phyloP scores from a whole-genome alignment of 2,329 filamentous ascomycete species.

The Diaporthe aspalathi region DNA sequence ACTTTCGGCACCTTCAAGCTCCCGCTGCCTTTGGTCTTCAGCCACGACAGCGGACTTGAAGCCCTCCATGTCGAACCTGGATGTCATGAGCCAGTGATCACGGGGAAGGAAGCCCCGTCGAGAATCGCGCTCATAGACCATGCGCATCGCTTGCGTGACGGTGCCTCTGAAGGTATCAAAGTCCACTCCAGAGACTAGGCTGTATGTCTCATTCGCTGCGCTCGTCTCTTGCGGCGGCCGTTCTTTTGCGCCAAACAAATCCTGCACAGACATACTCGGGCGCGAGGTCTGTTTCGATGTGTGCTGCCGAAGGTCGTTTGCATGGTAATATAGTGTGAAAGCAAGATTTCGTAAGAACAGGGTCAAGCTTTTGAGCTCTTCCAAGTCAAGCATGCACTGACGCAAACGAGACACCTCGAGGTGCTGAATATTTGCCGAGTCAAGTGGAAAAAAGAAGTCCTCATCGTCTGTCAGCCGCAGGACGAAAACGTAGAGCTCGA shows the following conservation, averaged over 20 bases:
- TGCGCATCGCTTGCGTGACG: constrained; percentile 82
- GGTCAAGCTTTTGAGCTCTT: constrained; percentile 79
- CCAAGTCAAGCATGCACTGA: constrained; percentile 75
- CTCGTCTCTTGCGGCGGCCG: constrained; percentile 20
- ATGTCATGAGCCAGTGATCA: constrained; percentile 95
- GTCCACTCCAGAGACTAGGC: constrained; percentile 74
- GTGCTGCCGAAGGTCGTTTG: constrained; percentile 64
- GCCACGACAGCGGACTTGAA: constrained; percentile 88
- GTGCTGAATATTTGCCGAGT: constrained; percentile 51
- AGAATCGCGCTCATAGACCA: constrained; percentile 94
- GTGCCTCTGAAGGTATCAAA: constrained; percentile 83
- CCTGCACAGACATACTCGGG: constrained; percentile 12
- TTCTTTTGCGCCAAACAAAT: constrained; percentile 21
- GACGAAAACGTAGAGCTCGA: constrained; percentile 94
- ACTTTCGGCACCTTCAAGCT: constrained; percentile 72
- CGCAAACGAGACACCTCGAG: constrained; percentile 61
- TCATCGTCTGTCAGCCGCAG: constrained; percentile 95
- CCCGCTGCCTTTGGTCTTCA: constrained; percentile 84
- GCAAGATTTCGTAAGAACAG: constrained; percentile 90
- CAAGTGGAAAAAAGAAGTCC: constrained; percentile 81
- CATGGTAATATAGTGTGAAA: constrained; percentile 89
- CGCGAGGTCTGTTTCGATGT: constrained; percentile 43
- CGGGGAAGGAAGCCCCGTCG: constrained; percentile 83
- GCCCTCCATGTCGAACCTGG: constrained; percentile 85
- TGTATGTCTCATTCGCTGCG: constrained; percentile 47